Percentiles rank a stretch among this genome's conserved stretches.
phyloP scores from a whole-genome alignment of 768 basidiomycete species.

The Mycena indigotica region DNA sequence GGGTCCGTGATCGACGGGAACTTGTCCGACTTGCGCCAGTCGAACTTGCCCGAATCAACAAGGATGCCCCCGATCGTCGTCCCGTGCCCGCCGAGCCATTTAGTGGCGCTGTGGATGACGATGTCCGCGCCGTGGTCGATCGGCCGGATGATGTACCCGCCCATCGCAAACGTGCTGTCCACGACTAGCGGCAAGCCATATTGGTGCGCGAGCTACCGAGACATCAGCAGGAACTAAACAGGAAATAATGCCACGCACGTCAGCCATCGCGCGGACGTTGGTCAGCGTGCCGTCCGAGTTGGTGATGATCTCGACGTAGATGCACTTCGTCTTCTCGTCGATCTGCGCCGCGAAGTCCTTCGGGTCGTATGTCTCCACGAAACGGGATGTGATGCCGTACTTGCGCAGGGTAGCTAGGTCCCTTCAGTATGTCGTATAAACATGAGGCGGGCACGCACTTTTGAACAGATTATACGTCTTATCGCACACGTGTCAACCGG shows the following conservation, averaged over 20 bases:
- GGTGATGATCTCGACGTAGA: slow-evolving; percentile 56
- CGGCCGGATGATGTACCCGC: slow-evolving; percentile 52
- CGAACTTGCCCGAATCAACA: slow-evolving; percentile 57
- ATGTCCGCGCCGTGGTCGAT: slow-evolving; percentile 57
- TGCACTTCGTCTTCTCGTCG: slow-evolving; percentile 53
- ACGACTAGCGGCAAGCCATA: slow-evolving; percentile 55
- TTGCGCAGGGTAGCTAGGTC: slow-evolving; percentile 41
- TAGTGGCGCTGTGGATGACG: slow-evolving; percentile 52
- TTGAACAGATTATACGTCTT: slow-evolving; percentile 3
- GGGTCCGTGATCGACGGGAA: slow-evolving; percentile 56
- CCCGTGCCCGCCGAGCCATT: slow-evolving; percentile 60
- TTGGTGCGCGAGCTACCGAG: slow-evolving; percentile 47
- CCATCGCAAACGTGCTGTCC: slow-evolving; percentile 56
- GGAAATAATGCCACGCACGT: slow-evolving; percentile 30
- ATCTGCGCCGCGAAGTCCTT: slow-evolving; percentile 46
- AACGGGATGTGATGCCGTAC: slow-evolving; percentile 44
- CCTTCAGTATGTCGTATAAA: neutral
- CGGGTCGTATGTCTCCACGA: slow-evolving; percentile 43
- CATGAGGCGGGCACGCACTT: neutral
- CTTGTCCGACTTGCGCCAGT: slow-evolving; percentile 45
- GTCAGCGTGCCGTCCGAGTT: slow-evolving; percentile 55
- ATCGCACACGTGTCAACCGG: neutral
- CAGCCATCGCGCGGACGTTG: slow-evolving; percentile 48
- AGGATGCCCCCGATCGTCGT: slow-evolving; percentile 56
- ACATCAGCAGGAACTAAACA: neutral